A percentile compares a stretch with the other conserved stretches of the same genome.
Conservation (phyloP, 345 rosid genomes). For the Citrus sp. region DNA sequence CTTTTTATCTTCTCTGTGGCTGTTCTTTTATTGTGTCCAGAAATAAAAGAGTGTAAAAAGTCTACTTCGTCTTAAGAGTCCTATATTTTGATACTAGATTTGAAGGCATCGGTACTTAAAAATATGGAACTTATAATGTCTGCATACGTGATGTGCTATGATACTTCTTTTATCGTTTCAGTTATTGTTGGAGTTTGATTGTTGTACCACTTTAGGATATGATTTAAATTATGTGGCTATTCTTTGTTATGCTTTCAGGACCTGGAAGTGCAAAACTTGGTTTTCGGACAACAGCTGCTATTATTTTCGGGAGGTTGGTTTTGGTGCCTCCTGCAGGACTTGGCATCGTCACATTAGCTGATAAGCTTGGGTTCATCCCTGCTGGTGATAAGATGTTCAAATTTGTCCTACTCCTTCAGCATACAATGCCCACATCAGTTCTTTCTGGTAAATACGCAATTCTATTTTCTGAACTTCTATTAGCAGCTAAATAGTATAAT, state of each 20-base stretch:
- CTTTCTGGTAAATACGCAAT: slow-evolving; percentile 58
- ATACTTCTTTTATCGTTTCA: background rate
- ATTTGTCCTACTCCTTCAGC: slow-evolving; percentile 89
- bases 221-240: background rate
- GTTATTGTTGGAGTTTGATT: background rate
- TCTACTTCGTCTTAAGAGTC: background rate
- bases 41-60: background rate
- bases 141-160: background rate
- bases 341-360: slow-evolving; percentile 89
- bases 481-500: background rate
- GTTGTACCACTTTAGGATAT: background rate
- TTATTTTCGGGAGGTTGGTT: slow-evolving; percentile 68
- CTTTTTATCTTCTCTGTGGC: background rate
- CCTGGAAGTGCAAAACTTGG: slow-evolving; percentile 99
- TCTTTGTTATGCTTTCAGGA: slow-evolving; percentile 45
- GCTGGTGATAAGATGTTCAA: slow-evolving; percentile 88
- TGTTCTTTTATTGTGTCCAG: background rate
- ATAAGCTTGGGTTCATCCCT: slow-evolving; percentile 98
- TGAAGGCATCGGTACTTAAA: background rate
- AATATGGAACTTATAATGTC: background rate
- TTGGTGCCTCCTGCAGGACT: slow-evolving; percentile 92
- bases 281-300: slow-evolving; percentile 79
- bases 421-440: slow-evolving; percentile 96
- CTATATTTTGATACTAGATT: background rate
- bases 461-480: background rate